Base-by-base conservation (phyloP, 352 stramenopile genomes). In the Globisporangium alternatum region DNA sequence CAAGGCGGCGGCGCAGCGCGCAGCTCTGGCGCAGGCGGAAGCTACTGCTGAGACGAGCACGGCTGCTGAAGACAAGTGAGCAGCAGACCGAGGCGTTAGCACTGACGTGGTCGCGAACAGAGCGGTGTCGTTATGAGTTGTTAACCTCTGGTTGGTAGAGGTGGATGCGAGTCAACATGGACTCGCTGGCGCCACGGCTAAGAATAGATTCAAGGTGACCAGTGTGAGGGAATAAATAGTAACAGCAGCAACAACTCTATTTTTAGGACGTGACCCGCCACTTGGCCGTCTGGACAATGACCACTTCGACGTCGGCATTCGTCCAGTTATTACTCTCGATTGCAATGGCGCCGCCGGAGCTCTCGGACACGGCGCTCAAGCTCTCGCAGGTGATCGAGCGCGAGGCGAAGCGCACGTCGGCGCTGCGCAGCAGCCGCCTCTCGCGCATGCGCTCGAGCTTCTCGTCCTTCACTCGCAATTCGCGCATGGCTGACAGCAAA, bases 361-460 rank as follows among this genome's bases (percentile, higher is more conserved):
- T 91, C 17, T 73, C 80, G 9, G 75, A 84, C 13, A 91, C 79
- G 22, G 83, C 80, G 45, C 67, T 90, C 10, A 81, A 77, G 56
- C 76, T 91, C 9, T 90, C 83, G 0, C 69, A 77, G 43, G 80
- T 91, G 30, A 91, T 90, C 48, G 77, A 91, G 53, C 75, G 75
- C 4, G 80, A 90, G 51, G 70, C 75, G 13, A 76, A 83, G 60
- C 78, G 80, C 1, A 66, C 68, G 1, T 86, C 79, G 13, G 68
- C 48, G 48, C 48, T 55, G 25, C 48, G 48, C 64, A 58, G 51
- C 48, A 69, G 68, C 21, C 67, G 48, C 33, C 47, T 83, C 19
- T 69, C 76, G 9, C 68, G 72, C 30, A 66, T 88, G 10, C 71
- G 80, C 45, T 59, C 60, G 25, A 68, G 66, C 64, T 57, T 73